phyloP scores from a whole-genome alignment of 495 filamentous ascomycete genomes.

The Podospora pseudocomata region DNA sequence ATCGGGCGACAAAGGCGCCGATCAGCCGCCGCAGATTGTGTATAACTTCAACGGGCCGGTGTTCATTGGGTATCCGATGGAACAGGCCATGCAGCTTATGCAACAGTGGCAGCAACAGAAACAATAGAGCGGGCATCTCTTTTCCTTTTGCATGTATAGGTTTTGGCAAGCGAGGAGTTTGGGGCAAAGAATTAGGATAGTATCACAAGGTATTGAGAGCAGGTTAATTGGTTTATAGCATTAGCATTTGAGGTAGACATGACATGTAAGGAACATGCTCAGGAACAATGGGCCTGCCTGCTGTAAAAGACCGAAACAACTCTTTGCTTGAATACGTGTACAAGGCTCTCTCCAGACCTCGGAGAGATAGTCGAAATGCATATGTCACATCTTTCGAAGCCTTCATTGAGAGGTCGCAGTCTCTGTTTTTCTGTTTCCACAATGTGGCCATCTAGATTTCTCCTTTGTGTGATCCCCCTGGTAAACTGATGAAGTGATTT shows the following conservation, averaged over 20 bases:
- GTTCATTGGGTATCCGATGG: constrained; percentile 81
- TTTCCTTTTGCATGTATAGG: not conserved
- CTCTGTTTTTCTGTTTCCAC: too few relatives aligned
- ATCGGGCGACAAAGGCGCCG: constrained; percentile 21
- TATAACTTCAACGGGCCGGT: constrained; percentile 75
- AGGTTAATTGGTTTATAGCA: not conserved
- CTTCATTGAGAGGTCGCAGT: not conserved
- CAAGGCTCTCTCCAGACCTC: too few relatives aligned
- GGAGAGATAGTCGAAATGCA: too few relatives aligned
- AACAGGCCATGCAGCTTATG: constrained; percentile 70
- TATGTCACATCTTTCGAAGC: too few relatives aligned
- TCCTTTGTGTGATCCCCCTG: not conserved
- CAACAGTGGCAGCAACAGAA: constrained; percentile 47
- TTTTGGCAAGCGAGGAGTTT: constrained; percentile 11
- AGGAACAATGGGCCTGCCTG: too few relatives aligned
- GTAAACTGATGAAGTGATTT: not conserved
- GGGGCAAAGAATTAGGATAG: not conserved
- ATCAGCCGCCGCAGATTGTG: constrained; percentile 59
- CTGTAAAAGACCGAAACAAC: too few relatives aligned
- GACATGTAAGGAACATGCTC: not conserved
- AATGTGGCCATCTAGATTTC: too few relatives aligned
- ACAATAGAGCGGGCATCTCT: constrained; percentile 6
- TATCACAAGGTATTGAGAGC: not conserved
- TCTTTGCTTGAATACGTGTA: too few relatives aligned
- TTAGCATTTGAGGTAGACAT: not conserved